phyloP scores from a whole-genome alignment of 1,284 basidiomycete species.

The Sporisorium scitamineum region DNA sequence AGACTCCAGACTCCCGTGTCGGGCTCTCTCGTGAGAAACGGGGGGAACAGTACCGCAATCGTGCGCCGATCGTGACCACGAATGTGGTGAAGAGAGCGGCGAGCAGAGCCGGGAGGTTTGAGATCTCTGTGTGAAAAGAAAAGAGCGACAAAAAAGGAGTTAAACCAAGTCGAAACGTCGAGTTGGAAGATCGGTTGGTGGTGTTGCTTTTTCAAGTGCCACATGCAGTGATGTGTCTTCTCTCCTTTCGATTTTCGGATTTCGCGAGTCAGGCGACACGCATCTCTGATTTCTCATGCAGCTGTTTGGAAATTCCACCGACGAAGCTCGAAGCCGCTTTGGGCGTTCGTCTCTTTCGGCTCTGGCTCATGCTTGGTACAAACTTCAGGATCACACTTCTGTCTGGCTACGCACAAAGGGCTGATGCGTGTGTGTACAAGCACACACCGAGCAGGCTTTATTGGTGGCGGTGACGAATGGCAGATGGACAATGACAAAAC shows the following conservation, averaged over 20 bases:
- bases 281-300: not conserved
- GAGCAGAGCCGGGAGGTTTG: not conserved
- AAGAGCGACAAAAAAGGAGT: not conserved
- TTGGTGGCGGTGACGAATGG: slow-evolving; percentile 1
- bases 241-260: slow-evolving; percentile 6
- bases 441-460: not conserved
- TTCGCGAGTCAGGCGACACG: slow-evolving; percentile 19
- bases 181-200: slow-evolving; percentile 9
- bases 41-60: not conserved
- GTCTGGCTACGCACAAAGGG: not conserved
- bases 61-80: not conserved
- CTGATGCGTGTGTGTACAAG: not conserved
- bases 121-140: not conserved
- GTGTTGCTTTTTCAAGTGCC: slow-evolving; percentile 7
- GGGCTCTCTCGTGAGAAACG: not conserved
- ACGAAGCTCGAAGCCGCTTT: too few species aligned
- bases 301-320: not conserved
- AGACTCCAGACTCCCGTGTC: not conserved
- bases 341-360: too few species aligned
- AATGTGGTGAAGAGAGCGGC: not conserved
- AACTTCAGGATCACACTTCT: not conserved
- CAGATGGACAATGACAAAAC: not conserved
- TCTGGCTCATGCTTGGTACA: not conserved
- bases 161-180: not conserved
- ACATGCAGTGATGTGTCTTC: too few species aligned